These are phyloP conservation scores for apple (Malus domestica) DNA, from an alignment of 306 rosid species.

Conservation along the genomic window DNA sequence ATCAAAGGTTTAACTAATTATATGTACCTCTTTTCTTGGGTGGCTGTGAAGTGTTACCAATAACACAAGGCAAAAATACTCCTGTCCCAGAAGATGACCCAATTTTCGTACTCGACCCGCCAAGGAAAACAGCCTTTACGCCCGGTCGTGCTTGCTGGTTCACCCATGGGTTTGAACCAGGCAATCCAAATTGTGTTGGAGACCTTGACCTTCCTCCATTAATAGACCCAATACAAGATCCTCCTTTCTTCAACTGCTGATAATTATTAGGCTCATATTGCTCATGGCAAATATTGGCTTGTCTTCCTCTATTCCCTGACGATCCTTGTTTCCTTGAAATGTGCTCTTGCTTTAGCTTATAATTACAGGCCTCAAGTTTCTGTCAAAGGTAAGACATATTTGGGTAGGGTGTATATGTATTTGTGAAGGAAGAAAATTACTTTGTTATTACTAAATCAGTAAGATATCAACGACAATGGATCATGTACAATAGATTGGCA, in stretches of 20 bases:
- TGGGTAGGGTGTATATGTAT: neutral
- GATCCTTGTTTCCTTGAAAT: conserved; percentile 13
- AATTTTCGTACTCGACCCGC: conserved; percentile 25
- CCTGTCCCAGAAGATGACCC: conserved; percentile 62
- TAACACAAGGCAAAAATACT: conserved; percentile 54
- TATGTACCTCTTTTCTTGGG: conserved; percentile 33
- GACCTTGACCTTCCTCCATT: conserved; percentile 1
- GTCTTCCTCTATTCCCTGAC: conserved; percentile 1
- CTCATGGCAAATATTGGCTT: neutral
- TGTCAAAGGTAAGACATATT: neutral
- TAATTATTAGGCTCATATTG: neutral
- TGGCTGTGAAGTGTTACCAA: conserved; percentile 20
- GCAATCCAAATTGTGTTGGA: neutral
- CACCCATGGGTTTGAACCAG: neutral
- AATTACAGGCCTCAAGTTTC: conserved; percentile 6
- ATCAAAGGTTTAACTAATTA: neutral
- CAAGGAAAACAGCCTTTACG: conserved; percentile 33
- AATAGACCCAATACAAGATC: neutral
- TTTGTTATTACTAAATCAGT: neutral
- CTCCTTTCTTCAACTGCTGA: conserved; percentile 21
- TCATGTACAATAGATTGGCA: neutral
- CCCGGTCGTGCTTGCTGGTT: conserved; percentile 27
- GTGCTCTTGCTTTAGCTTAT: conserved; percentile 26
- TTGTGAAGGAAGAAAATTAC: neutral
- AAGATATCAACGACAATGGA: neutral